Conservation (phyloP, 345 rosid genomes). For the Eucalyptus pumila region DNA sequence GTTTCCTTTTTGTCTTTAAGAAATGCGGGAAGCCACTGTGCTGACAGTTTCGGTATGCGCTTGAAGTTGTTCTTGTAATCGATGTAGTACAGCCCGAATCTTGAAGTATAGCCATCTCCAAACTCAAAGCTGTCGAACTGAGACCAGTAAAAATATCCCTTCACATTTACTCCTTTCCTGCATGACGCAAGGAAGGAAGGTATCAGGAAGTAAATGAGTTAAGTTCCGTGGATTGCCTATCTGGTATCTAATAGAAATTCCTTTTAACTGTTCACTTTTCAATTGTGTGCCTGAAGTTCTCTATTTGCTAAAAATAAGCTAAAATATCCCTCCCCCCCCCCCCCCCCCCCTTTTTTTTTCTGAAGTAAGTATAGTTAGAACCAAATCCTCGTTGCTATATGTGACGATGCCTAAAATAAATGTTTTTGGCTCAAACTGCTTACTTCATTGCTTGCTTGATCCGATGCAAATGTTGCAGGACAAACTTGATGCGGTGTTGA, state of each 20-base stretch:
- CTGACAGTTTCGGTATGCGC: not conserved
- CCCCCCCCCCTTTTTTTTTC: not conserved
- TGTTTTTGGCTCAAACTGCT: not conserved
- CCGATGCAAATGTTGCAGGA: not conserved
- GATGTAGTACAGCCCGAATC: not conserved
- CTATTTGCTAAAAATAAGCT: not conserved
- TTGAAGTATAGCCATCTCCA: not conserved
- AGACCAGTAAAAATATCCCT: not conserved
- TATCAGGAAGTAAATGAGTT: not conserved
- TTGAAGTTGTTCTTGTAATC: not conserved
- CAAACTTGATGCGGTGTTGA: not conserved
- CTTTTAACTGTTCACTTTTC: not conserved
- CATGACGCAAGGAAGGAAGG: not conserved
- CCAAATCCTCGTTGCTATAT: not conserved
- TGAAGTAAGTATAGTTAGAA: not conserved
- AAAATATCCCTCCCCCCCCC: not conserved
- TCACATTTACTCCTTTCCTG: not conserved
- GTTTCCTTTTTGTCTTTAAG: not conserved
- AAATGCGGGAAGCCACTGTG: not conserved
- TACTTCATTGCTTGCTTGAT: not conserved
- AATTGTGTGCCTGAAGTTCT: not conserved
- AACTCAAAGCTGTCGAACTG: not conserved
- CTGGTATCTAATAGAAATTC: constrained; percentile 10
- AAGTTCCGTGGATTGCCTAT: not conserved
- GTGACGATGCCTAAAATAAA: not conserved